Base-by-base conservation (phyloP, 805 yeast species). In the Metschnikowia borealis region DNA sequence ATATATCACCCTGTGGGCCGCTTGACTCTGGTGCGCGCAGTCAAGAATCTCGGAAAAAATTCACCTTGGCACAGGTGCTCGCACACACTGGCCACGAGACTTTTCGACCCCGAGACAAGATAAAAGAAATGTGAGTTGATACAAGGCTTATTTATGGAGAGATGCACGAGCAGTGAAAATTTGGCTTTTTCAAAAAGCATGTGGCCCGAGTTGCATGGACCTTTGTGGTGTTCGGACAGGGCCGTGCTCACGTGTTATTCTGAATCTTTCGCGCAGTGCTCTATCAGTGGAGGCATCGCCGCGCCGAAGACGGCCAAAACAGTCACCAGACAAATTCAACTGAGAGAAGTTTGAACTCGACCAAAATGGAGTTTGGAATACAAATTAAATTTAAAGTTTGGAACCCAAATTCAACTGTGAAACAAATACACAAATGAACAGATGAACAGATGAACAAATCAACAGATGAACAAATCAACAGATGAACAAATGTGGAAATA, bases 1-100 rank as follows among this genome's bases (percentile, higher is more conserved):
- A 38, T 45, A 45, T 45, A 45, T 45, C 26, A n/a, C 13, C 13
- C 17, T 26, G 29, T 8, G 42, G 8, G 42, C 18, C 33, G 23
- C 38, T 38, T 45, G 48, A 45, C 48, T 45, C 48, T 29, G 48
- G 46, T 36, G 46, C 46, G 46, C 46, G 46, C 39, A 44, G 46
- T 44, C 46, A 44, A 23, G 39, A 5, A 14, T 20, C n/a, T 13
- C 39, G 31, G 32, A 35, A 23, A 36, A 35, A 35, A 41, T 26
- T 39, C 45, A 15, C 18, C 38, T 6, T 10, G 37, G 8, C 45
- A 18, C 45, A 42, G 23, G 32, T 14, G 20, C 45, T 14, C 18
- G 31, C 32, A 23, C 13, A 14, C 15, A 38, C 17, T 38, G 29
- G 26, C 3, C n/a, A 37, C 10, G 26, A 37, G 26, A 20, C 11